Percentiles rank a stretch among this genome's conserved stretches.
Evolutionary conservation across 2,329 filamentous ascomycete genomes (phyloP).

Genomic region (Fusarium stilboides): DNA sequence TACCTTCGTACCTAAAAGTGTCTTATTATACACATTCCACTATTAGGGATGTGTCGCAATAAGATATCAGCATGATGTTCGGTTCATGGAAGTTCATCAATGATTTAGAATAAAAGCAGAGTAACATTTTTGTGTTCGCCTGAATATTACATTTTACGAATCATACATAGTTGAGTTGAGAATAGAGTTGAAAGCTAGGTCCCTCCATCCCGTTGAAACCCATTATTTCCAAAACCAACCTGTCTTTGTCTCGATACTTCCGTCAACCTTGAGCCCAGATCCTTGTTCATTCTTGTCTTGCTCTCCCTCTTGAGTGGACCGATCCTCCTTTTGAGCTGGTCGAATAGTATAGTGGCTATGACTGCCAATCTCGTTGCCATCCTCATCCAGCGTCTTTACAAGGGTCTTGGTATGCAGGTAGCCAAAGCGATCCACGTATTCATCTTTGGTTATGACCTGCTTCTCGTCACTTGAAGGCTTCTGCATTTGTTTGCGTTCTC

Average conservation of each 20-base stretch:
- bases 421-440: constrained; percentile 61
- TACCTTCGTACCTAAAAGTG: constrained; percentile 39
- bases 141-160: constrained; percentile 26
- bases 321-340: constrained; percentile 48
- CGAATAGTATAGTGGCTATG: constrained; percentile 56
- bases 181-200: not conserved
- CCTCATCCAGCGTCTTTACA: constrained; percentile 57
- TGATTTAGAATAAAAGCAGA: not conserved
- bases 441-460: constrained; percentile 57
- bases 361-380: constrained; percentile 60
- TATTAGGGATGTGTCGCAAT: constrained; percentile 7
- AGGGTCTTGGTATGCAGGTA: constrained; percentile 61
- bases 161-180: constrained; percentile 37
- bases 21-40: constrained; percentile 27
- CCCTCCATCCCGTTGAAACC: too few species aligned
- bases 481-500: constrained; percentile 19
- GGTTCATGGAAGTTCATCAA: not conserved
- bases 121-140: not conserved
- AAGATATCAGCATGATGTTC: constrained; percentile 15
- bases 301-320: constrained; percentile 15
- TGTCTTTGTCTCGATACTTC: constrained; percentile 48
- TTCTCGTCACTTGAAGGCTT: constrained; percentile 41
- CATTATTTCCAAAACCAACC: constrained; percentile 61
- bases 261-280: constrained; percentile 28
- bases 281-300: constrained; percentile 29